Conservation (phyloP, 345 rosid genomes). For the Gynandropsis gynandra region DNA sequence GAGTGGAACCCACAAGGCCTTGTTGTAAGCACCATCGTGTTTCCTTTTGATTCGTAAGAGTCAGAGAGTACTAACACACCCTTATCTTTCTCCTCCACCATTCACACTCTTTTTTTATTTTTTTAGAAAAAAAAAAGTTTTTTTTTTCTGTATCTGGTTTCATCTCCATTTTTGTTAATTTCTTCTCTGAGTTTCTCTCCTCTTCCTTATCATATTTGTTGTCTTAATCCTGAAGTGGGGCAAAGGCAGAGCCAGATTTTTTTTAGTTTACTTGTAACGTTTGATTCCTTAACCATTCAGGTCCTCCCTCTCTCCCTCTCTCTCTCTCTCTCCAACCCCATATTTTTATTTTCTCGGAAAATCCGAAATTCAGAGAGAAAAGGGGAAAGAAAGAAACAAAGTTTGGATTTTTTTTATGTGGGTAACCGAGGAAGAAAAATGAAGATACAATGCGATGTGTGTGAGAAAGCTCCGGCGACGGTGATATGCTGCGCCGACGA, state of each 20-base stretch:
- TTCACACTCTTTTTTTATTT: slow-evolving; percentile 7
- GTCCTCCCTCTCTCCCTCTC: too few species aligned
- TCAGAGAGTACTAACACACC: slow-evolving; percentile 2
- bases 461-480: slow-evolving; percentile 91
- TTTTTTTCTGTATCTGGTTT: slow-evolving; percentile 6
- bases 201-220: background rate
- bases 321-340: too few species aligned
- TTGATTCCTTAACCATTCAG: too few species aligned
- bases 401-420: background rate
- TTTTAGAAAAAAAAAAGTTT: slow-evolving; percentile 3
- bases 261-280: too few species aligned
- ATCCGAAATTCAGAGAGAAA: too few species aligned
- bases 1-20: slow-evolving; percentile 2
- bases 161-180: slow-evolving; percentile 10
- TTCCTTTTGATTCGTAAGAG: slow-evolving; percentile 17
- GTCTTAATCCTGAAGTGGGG: too few species aligned
- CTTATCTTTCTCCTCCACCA: slow-evolving; percentile 18
- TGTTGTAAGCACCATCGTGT: slow-evolving; percentile 19
- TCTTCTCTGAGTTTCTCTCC: background rate
- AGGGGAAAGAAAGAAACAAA: too few species aligned
- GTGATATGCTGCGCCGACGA: slow-evolving; percentile 98
- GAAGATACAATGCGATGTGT: slow-evolving; percentile 98
- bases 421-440: slow-evolving; percentile 25
- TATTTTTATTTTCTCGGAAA: too few species aligned
- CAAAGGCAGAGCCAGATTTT: too few species aligned